Evolutionary conservation across 2,329 filamentous ascomycete genomes (phyloP).

Genomic region (Talaromyces sp.): DNA sequence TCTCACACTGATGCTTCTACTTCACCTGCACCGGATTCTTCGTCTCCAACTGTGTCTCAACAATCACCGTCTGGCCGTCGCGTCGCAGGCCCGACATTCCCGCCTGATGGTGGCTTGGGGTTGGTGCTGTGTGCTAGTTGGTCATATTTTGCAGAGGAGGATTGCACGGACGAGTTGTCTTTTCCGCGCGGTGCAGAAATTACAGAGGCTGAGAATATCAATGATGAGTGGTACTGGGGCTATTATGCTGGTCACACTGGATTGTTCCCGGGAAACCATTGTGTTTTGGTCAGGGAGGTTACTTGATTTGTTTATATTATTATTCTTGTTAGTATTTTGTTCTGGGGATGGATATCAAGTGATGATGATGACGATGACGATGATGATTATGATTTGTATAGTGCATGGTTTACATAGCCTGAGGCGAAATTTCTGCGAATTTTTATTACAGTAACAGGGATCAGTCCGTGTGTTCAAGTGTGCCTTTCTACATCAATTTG

Average conservation of each 20-base stretch:
- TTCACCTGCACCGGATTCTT: background rate
- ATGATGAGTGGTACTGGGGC: constrained; percentile 86
- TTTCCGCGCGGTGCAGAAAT: constrained; percentile 83
- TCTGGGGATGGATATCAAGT: background rate
- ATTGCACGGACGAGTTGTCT: constrained; percentile 62
- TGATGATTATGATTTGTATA: background rate
- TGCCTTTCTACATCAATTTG: too few species aligned
- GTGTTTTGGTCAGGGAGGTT: constrained; percentile 44
- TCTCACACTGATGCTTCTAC: constrained; percentile 13
- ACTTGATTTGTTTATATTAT: constrained; percentile 11
- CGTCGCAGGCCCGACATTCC: constrained; percentile 43
- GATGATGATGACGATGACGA: background rate
- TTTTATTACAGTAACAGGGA: background rate
- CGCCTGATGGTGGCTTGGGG: constrained; percentile 70
- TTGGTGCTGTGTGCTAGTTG: constrained; percentile 60
- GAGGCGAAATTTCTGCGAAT: background rate
- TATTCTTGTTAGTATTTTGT: background rate
- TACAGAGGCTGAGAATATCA: constrained; percentile 76
- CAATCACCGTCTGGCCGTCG: background rate
- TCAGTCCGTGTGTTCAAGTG: too few species aligned
- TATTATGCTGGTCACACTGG: constrained; percentile 75
- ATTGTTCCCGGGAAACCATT: constrained; percentile 75
- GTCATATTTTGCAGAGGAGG: constrained; percentile 66
- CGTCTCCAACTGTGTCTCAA: background rate
- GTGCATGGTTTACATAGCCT: background rate